A percentile compares a stretch with the other conserved stretches of the same genome.
Evolutionary conservation across 1,284 basidiomycete genomes (phyloP).

Genomic region (Volvariella volvacea): DNA sequence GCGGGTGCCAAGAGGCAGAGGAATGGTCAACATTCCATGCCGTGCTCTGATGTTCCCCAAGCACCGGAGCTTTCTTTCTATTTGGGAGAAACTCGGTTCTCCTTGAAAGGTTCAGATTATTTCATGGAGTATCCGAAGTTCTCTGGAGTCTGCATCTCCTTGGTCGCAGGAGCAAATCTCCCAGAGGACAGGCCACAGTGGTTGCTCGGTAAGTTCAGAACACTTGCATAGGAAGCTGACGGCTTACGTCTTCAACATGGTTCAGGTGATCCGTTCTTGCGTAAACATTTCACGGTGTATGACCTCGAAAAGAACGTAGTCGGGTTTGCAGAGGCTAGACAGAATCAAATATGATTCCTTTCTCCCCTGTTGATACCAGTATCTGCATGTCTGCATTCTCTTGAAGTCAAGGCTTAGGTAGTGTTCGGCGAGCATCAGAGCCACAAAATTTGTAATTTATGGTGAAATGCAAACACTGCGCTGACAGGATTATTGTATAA

Average conservation of each 20-base stretch:
- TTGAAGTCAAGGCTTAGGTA: no score
- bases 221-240: not conserved
- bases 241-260: conserved; percentile 8
- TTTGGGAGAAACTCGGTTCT: conserved; percentile 77
- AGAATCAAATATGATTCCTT: conserved; percentile 24
- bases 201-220: conserved; percentile 80
- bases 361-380: no score
- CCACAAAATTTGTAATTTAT: no score
- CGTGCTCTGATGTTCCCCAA: no score
- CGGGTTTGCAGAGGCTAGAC: conserved; percentile 52
- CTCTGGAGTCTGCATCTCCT: conserved; percentile 64
- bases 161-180: conserved; percentile 91
- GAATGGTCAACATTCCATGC: no score
- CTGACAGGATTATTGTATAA: no score
- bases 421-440: no score
- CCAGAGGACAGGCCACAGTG: conserved; percentile 82
- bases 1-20: no score
- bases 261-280: conserved; percentile 77
- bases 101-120: conserved; percentile 82
- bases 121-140: conserved; percentile 61
- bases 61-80: no score
- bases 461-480: no score
- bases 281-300: conserved; percentile 91
- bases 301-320: conserved; percentile 82
- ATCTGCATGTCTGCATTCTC: no score